Evolutionary conservation across 805 yeast species (phyloP).

Genomic region (Wickerhamiella dianesei): DNA sequence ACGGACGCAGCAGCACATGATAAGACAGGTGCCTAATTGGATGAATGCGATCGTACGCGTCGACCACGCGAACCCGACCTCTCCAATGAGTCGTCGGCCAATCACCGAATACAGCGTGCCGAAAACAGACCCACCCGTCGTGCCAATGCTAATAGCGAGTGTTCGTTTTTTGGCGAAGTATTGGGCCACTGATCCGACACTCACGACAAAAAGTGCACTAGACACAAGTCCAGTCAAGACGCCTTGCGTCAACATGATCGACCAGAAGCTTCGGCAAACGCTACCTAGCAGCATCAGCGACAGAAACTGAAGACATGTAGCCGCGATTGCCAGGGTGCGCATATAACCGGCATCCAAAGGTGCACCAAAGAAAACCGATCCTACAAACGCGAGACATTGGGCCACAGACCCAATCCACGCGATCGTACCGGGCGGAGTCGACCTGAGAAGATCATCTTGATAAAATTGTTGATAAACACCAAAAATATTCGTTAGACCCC

Average conservation of each 20-base stretch:
- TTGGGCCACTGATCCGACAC: slow-evolving; percentile 33
- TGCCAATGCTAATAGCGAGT: slow-evolving; percentile 33
- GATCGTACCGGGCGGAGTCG: slow-evolving; percentile 21
- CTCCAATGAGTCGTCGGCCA: slow-evolving; percentile 30
- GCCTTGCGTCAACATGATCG: slow-evolving; percentile 41
- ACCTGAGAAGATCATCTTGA: slow-evolving; percentile 17
- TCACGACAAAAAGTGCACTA: slow-evolving; percentile 31
- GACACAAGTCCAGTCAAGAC: slow-evolving; percentile 35
- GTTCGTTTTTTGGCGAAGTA: slow-evolving; percentile 34
- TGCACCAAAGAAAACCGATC: slow-evolving; percentile 22
- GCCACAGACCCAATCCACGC: slow-evolving; percentile 27
- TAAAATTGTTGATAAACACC: slow-evolving; percentile 23
- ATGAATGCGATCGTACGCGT: slow-evolving; percentile 34
- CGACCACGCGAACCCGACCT: slow-evolving; percentile 39
- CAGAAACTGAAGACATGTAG: slow-evolving; percentile 18
- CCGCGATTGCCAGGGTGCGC: slow-evolving; percentile 14
- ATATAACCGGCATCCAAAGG: slow-evolving; percentile 22
- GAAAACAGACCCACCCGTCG: slow-evolving; percentile 40
- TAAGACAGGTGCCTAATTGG: background rate
- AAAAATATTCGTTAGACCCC: slow-evolving; percentile 20
- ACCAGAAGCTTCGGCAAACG: slow-evolving; percentile 31
- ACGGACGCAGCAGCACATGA: background rate
- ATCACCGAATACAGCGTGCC: slow-evolving; percentile 37
- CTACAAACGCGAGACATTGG: slow-evolving; percentile 20
- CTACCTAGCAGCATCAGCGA: slow-evolving; percentile 24